Conservation (phyloP, 2,329 filamentous ascomycete genomes). For the Celoporthe dispersa region DNA sequence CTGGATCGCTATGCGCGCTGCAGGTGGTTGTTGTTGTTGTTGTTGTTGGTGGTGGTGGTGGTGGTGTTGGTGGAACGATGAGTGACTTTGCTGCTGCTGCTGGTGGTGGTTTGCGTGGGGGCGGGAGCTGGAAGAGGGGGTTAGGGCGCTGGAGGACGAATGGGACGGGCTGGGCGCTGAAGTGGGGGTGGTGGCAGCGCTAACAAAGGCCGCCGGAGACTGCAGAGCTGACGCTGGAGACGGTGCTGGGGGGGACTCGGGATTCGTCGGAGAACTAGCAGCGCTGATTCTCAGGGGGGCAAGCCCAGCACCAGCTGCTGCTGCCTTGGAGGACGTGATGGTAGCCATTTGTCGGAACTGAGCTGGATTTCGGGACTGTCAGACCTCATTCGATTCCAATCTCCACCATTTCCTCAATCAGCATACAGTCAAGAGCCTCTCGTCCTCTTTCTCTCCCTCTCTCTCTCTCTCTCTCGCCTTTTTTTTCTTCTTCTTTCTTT, state of each 20-base stretch:
- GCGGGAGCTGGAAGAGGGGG: slow-evolving; percentile 13
- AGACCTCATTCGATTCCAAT: background rate
- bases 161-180: slow-evolving; percentile 22
- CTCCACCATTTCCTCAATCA: background rate
- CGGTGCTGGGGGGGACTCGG: slow-evolving; percentile 11
- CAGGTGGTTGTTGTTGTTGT: slow-evolving; percentile 15
- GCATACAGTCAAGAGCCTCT: background rate
- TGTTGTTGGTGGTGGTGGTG: slow-evolving; percentile 2
- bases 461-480: background rate
- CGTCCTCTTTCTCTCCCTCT: background rate
- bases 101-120: slow-evolving; percentile 13
- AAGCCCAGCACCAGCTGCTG: slow-evolving; percentile 19
- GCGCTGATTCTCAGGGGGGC: slow-evolving; percentile 26
- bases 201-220: slow-evolving; percentile 16
- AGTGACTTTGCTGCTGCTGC: slow-evolving; percentile 15
- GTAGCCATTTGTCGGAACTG: slow-evolving; percentile 17
- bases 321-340: slow-evolving; percentile 16
- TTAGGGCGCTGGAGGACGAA: slow-evolving; percentile 10
- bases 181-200: slow-evolving; percentile 28
- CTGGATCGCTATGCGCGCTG: slow-evolving; percentile 22
- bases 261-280: slow-evolving; percentile 25
- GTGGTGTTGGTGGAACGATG: background rate
- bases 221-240: slow-evolving; percentile 9
- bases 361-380: background rate
- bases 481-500: background rate